A percentile compares a stretch with the other conserved stretches of the same genome.
These are phyloP conservation scores for Cyberlindnera petersonii DNA, from an alignment of 805 yeast genomes.

Conservation along the genomic window DNA sequence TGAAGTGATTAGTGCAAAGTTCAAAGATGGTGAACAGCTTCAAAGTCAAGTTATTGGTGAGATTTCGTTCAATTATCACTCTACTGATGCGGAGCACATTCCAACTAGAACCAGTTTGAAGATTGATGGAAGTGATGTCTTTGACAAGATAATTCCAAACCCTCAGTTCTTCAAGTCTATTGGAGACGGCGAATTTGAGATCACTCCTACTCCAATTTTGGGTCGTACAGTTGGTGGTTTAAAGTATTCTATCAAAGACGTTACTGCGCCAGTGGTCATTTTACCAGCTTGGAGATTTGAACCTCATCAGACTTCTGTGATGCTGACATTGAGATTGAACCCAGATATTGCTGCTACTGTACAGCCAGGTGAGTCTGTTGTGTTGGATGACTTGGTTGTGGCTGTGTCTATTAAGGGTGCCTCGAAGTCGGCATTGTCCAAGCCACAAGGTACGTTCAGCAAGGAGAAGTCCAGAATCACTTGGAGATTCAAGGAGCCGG, in stretches of 20 bases:
- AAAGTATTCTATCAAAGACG: slow-evolving; percentile 59
- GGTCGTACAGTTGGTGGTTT: slow-evolving; percentile 75
- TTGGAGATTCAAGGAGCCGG: slow-evolving; percentile 61
- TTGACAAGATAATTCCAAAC: slow-evolving; percentile 48
- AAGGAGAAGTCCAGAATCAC: slow-evolving; percentile 81
- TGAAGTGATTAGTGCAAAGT: slow-evolving; percentile 76
- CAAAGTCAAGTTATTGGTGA: slow-evolving; percentile 76
- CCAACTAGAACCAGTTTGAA: slow-evolving; percentile 43
- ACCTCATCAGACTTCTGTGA: slow-evolving; percentile 77
- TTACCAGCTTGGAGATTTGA: slow-evolving; percentile 91
- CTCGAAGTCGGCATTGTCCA: slow-evolving; percentile 72
- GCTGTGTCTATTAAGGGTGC: slow-evolving; percentile 60
- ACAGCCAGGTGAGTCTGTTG: slow-evolving; percentile 34
- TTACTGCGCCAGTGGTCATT: slow-evolving; percentile 62
- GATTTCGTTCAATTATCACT: slow-evolving; percentile 69
- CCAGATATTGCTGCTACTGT: slow-evolving; percentile 39
- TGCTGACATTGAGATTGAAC: slow-evolving; percentile 61
- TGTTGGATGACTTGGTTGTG: slow-evolving; percentile 36
- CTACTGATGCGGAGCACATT: slow-evolving; percentile 28
- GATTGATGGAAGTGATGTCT: slow-evolving; percentile 38
- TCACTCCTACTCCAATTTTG: slow-evolving; percentile 47
- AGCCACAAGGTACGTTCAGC: slow-evolving; percentile 89
- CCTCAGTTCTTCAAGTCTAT: slow-evolving; percentile 49
- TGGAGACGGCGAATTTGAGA: slow-evolving; percentile 39
- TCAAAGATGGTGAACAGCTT: slow-evolving; percentile 59